These are phyloP conservation scores for Tylopilus sp. DNA, from an alignment of 768 basidiomycete species.

Conservation along the genomic window DNA sequence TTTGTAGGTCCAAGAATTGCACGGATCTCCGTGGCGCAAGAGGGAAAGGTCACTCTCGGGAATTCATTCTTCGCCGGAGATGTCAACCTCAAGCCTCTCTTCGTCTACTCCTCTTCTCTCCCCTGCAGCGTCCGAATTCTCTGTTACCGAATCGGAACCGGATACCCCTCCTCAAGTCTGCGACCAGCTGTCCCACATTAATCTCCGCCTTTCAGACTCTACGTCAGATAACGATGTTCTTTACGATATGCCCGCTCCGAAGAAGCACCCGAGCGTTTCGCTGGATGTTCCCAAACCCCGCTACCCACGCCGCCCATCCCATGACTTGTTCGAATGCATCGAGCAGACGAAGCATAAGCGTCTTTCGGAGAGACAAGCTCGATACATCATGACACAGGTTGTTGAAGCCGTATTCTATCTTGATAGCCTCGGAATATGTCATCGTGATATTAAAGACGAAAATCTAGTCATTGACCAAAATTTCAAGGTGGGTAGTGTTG, in stretches of 20 bases:
- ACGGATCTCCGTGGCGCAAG: constrained; percentile 85
- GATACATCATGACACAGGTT: constrained; percentile 83
- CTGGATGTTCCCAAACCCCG: constrained; percentile 34
- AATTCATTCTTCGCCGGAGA: constrained; percentile 25
- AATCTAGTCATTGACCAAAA: constrained; percentile 80
- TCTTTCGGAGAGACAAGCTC: constrained; percentile 73
- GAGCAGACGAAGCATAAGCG: constrained; percentile 81
- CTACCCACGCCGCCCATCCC: constrained; percentile 70
- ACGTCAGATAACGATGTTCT: constrained; percentile 8
- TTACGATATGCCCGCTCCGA: constrained; percentile 4
- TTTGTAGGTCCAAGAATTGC: constrained; percentile 81
- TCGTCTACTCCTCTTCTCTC: constrained; percentile 53
- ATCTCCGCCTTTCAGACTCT: constrained; percentile 15
- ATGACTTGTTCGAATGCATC: constrained; percentile 95
- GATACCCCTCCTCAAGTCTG: constrained; percentile 40
- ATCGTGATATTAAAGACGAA: constrained; percentile 97
- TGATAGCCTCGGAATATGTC: constrained; percentile 78
- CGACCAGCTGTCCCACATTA: constrained; percentile 21
- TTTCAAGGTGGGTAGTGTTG: constrained; percentile 49
- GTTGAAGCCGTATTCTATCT: constrained; percentile 83
- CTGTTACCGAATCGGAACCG: constrained; percentile 41
- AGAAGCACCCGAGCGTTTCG: constrained; percentile 8
- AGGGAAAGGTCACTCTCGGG: constrained; percentile 32
- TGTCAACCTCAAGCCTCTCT: constrained; percentile 21
- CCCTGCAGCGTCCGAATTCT: constrained; percentile 50